Base-by-base conservation (phyloP, 2,329 filamentous ascomycete species). In the Diatrype stigma region DNA sequence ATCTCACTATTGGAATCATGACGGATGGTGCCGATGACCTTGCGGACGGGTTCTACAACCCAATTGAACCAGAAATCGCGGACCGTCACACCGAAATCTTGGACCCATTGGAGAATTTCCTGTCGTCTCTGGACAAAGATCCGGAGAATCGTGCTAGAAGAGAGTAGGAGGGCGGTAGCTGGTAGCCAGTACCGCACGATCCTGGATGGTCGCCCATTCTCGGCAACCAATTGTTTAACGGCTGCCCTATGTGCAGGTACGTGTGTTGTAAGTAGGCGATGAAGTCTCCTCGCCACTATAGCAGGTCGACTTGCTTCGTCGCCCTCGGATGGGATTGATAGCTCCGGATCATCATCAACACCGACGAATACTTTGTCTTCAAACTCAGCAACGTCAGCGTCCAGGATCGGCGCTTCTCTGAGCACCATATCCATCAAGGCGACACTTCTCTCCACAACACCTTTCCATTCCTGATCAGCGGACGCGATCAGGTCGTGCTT, bases 11-110 rank as follows among this genome's bases (percentile, higher is more conserved):
- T 87, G 61, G 89, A 85, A 63, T 97, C 90, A 67, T 97, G 94
- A 5, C 93, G 85, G 59, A 99, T 97, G 0, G 94, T 99, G 46
- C 87, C 85, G 51, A 99, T 82, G 17, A 99, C 79, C 66, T 90
- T 93, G 60, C 84, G 84, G 1, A 84, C 78, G 0, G 94, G 94
- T 57, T 96, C 87, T 11, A 99, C 75, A 3, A 99, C 87, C 94
- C 94, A 99, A 67, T 99, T 99, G 53, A 85, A 78, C 89, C 92
- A 96, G 66, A 99, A 99, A 68, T 96, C 93, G 49, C 89, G 80
- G 1, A 85, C 73, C 0, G 94, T 99, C 2, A 76, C 74, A 7
- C 90, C 93, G 23, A 96, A 72, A 56, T 94, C 88, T 34, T 80
- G 76, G 42, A 96, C 76, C 91, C 92, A 96, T 45, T 83, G 78